These are phyloP conservation scores for Globomyces sp. DNA, from an alignment of 371 early-diverging fungal genomes.

Conservation along the genomic window DNA sequence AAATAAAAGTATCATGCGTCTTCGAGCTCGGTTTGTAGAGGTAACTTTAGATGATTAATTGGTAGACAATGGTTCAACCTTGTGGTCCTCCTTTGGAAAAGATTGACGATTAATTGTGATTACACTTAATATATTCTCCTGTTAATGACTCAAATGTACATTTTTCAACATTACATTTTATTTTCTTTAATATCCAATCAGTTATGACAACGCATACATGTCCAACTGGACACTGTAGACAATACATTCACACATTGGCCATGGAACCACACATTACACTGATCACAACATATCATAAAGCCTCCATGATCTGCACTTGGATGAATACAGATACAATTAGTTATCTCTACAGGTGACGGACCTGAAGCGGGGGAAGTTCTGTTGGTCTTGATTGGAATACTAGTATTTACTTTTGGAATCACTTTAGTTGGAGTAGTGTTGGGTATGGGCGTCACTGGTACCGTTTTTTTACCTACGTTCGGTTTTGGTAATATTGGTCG, in stretches of 20 bases:
- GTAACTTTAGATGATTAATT: constrained; percentile 21
- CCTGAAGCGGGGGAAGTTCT: not conserved
- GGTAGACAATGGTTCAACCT: constrained; percentile 77
- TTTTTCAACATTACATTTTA: not conserved
- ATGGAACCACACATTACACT: constrained; percentile 9
- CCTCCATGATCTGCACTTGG: constrained; percentile 4
- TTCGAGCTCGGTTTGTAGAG: constrained; percentile 69
- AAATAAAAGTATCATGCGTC: constrained; percentile 77
- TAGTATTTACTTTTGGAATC: not conserved
- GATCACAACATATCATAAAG: constrained; percentile 15
- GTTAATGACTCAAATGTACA: too few relatives aligned
- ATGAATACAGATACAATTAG: constrained; percentile 8
- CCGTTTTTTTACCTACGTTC: not conserved
- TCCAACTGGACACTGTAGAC: not conserved
- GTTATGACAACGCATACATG: constrained; percentile 5
- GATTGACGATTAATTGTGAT: too few relatives aligned
- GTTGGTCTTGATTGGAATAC: not conserved
- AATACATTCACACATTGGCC: constrained; percentile 10
- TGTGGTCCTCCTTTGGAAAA: constrained; percentile 66
- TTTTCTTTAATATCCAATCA: not conserved
- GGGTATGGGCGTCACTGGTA: not conserved
- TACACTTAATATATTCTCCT: too few relatives aligned
- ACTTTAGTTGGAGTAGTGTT: not conserved
- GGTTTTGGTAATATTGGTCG: not conserved
- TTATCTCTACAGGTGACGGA: constrained; percentile 8